Evolutionary conservation across 169 alveolate species (phyloP).

Genomic region (Eimeria zaria): DNA sequence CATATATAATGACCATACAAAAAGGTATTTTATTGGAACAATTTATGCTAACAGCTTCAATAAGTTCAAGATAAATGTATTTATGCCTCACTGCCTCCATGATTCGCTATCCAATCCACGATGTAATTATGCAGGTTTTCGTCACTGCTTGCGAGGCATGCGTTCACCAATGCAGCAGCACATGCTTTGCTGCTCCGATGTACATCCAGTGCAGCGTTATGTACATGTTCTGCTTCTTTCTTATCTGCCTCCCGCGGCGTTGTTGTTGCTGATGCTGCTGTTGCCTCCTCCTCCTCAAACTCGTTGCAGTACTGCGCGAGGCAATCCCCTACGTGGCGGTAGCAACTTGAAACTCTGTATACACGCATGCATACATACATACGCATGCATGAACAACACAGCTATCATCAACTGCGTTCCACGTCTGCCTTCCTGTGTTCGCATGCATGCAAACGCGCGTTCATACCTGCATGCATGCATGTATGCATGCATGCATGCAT

Average conservation of each 20-base stretch:
- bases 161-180: constrained; percentile 50
- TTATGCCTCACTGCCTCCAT: constrained; percentile 66
- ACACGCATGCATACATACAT: not conserved
- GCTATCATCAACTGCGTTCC: not conserved
- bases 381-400: not conserved
- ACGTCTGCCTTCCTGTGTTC: too few species aligned
- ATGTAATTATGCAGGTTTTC: not conserved
- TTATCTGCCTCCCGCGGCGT: not conserved
- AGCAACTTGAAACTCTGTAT: constrained; percentile 54
- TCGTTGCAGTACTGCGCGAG: constrained; percentile 20
- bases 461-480: too few species aligned
- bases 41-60: too few species aligned
- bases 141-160: constrained; percentile 46
- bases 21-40: too few species aligned
- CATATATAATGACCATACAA: too few species aligned
- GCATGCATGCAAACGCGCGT: too few species aligned
- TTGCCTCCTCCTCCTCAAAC: constrained; percentile 19
- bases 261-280: not conserved
- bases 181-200: constrained; percentile 50
- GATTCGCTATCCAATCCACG: constrained; percentile 33
- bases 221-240: not conserved
- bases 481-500: not conserved
- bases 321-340: constrained; percentile 59
- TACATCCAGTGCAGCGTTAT: not conserved
- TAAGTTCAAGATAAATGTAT: too few species aligned